Conservation (phyloP, 306 rosid species). For the Acacia confusa region DNA sequence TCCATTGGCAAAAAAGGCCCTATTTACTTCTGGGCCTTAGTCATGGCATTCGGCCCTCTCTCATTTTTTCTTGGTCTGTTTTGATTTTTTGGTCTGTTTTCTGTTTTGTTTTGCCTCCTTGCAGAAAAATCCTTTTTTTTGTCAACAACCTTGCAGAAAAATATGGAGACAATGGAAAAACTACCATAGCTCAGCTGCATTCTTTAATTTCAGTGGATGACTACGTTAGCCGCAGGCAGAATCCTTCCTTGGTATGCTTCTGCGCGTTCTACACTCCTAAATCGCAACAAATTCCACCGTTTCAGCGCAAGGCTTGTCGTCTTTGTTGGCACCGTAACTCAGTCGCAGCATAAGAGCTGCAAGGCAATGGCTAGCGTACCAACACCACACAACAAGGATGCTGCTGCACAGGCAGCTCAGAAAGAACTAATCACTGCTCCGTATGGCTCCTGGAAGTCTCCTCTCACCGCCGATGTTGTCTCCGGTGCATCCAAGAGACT, state of each 20-base stretch:
- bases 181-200: not conserved
- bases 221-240: not conserved
- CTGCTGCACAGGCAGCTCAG: slow-evolving; percentile 16
- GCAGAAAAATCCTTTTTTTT: not conserved
- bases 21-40: not conserved
- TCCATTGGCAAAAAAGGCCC: not conserved
- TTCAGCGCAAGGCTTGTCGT: slow-evolving; percentile 1
- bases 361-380: slow-evolving; percentile 49
- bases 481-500: slow-evolving; percentile 81
- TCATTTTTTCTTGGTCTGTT: not conserved
- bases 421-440: slow-evolving; percentile 54
- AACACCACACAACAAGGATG: slow-evolving; percentile 16
- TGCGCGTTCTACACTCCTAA: not conserved
- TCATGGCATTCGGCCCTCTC: not conserved
- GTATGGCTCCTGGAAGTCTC: slow-evolving; percentile 92
- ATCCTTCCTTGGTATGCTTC: slow-evolving; percentile 25
- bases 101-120: not conserved
- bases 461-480: slow-evolving; percentile 82
- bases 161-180: not conserved
- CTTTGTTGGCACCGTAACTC: not conserved
- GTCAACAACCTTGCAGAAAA: not conserved
- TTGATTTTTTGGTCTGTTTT: not conserved
- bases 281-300: slow-evolving; percentile 6
- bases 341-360: slow-evolving; percentile 9
- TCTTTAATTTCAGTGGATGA: not conserved